Evolutionary conservation across 345 rosid genomes (phyloP).

Genomic region (Ceriops zippeliana): DNA sequence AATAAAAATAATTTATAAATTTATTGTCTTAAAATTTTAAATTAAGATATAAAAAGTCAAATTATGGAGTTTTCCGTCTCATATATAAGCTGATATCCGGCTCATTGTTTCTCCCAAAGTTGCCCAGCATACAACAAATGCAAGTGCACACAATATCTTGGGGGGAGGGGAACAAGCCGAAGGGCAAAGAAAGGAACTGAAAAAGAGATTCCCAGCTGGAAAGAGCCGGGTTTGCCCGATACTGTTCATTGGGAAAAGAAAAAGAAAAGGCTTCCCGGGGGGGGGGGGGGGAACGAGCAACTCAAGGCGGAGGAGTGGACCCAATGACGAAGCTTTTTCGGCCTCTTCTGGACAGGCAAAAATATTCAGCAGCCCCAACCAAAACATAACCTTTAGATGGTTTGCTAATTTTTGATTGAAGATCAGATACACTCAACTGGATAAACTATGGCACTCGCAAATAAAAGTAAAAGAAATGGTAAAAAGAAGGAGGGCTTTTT

Average conservation of each 20-base stretch:
- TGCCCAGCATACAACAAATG: neutral
- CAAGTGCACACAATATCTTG: constrained; percentile 6
- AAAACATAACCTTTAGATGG: constrained; percentile 29
- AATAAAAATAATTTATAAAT: too few relatives aligned
- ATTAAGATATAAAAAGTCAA: too few relatives aligned
- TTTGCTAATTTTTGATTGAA: constrained; percentile 26
- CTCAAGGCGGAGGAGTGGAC: constrained; percentile 33
- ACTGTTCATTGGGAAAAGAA: constrained; percentile 44
- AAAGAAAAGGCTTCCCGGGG: constrained; percentile 25
- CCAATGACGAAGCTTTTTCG: constrained; percentile 25
- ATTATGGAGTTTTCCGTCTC: too few relatives aligned
- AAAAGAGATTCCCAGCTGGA: constrained; percentile 46
- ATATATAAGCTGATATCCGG: constrained; percentile 9
- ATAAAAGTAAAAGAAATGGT: constrained; percentile 21
- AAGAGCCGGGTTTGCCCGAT: constrained; percentile 74
- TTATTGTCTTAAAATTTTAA: too few relatives aligned
- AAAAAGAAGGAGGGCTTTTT: constrained; percentile 35
- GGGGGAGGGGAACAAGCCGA: constrained; percentile 6
- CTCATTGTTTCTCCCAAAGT: constrained; percentile 17
- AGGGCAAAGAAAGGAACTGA: constrained; percentile 21
- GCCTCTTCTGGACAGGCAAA: constrained; percentile 9
- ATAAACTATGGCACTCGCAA: constrained; percentile 9
- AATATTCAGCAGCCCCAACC: constrained; percentile 24
- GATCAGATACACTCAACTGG: constrained; percentile 5
- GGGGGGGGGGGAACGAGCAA: neutral